Base-by-base conservation (phyloP, 192 early-diverging fungal genomes). In the Radiomyces spectabilis region DNA sequence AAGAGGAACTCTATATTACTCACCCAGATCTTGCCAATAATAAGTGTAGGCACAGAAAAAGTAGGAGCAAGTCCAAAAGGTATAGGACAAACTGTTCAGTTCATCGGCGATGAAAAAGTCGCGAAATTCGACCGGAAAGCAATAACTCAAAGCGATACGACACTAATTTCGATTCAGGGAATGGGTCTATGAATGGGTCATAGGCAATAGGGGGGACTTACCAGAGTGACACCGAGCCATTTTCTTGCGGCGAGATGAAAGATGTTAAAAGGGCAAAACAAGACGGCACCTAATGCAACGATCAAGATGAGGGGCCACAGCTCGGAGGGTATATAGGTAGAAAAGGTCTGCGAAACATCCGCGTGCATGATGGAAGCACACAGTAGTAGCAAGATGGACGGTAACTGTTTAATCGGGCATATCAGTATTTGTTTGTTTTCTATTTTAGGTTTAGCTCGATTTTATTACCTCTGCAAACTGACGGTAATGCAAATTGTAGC, bases 71-170 rank as follows among this genome's bases (percentile, higher is more conserved):
- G 74, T 76, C 60, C 71, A 78, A 51, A 88, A 80, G 2, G 84
- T 80, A 53, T 87, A 91, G 3, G 78, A 66, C 51, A 88, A 54
- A 42, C 84, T 86, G 50, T 82, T 85, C 50, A 91, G 58, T 63
- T 84, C 82, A 67, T 91, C 88, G 1, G 82, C 86, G 22, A 91
- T 71, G 57, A 91, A 86, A 53, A 91, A 88, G 61, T 91, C 88
- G 41, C 87, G 72, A 57, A 91, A 91, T 67, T 88, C 85, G 48
- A 91, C 81, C 4, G 67, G 42, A 49, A 76, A 75, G 43, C 68
- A 68, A 1, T 74, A 80, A 15, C 80, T 81, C 9, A 77, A 57
- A 27, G 82, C 22, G 13, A 88, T 65, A 4, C 88, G 80, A 22
- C 79, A 68, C 61, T 63, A 41, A 4, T 19, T 25, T 45, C 9